phyloP scores from a whole-genome alignment of 345 rosid genomes.

The Excoecaria agallocha region DNA sequence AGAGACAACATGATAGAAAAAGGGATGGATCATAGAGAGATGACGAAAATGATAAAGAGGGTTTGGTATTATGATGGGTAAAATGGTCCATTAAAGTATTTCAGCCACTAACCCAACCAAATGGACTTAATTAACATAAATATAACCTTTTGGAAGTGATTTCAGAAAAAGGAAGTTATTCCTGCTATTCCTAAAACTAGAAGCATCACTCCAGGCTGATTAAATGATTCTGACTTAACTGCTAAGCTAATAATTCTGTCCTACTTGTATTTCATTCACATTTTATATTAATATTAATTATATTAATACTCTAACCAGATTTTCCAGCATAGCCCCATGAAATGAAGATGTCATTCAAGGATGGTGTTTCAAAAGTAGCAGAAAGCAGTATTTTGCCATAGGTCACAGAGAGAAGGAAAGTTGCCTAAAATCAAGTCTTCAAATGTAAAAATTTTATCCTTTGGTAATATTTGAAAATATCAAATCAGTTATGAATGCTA shows the following conservation, averaged over 20 bases:
- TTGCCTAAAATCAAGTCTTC: neutral
- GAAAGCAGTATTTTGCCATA: neutral
- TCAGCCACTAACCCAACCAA: neutral
- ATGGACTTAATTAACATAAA: neutral
- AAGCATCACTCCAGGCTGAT: too few relatives aligned
- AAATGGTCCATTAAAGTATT: too few relatives aligned
- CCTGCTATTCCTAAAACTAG: too few relatives aligned
- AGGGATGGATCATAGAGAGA: neutral
- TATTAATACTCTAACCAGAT: neutral
- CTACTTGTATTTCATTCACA: too few relatives aligned
- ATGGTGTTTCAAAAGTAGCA: conserved; percentile 1
- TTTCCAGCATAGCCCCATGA: neutral
- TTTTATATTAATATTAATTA: too few relatives aligned
- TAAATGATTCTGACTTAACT: too few relatives aligned
- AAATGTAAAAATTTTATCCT: too few relatives aligned
- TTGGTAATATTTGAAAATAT: neutral
- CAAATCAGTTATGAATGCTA: neutral
- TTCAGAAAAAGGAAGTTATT: too few relatives aligned
- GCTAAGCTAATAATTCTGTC: too few relatives aligned
- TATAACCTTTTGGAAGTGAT: neutral
- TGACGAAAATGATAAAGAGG: neutral
- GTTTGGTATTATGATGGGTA: neutral
- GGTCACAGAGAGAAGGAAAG: neutral
- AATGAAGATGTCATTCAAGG: neutral
- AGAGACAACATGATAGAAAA: neutral